These are phyloP conservation scores for Guillardia theta DNA, from an alignment of 78 protist genomes.

Conservation along the genomic window DNA sequence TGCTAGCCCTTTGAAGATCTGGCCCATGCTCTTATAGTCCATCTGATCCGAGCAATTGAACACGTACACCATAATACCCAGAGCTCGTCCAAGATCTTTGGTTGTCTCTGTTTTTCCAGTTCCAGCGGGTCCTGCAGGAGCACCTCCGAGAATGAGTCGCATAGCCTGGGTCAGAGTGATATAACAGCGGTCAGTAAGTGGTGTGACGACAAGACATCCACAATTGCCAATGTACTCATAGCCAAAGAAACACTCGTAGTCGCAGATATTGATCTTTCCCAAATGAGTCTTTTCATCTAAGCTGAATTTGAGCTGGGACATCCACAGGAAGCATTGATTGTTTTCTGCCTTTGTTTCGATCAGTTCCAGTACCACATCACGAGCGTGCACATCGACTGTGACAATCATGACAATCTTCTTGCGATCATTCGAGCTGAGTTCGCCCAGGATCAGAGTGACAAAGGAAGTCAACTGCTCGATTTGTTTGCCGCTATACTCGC, in stretches of 20 bases:
- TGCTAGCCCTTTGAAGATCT: slow-evolving; percentile 84
- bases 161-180: slow-evolving; percentile 89
- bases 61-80: slow-evolving; percentile 74
- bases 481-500: slow-evolving; percentile 69
- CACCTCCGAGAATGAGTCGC: slow-evolving; percentile 83
- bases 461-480: slow-evolving; percentile 36
- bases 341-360: slow-evolving; percentile 61
- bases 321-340: slow-evolving; percentile 74
- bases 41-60: slow-evolving; percentile 84
- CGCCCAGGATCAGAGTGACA: slow-evolving; percentile 46
- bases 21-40: slow-evolving; percentile 69
- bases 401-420: slow-evolving; percentile 70
- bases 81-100: slow-evolving; percentile 48
- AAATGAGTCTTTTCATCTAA: slow-evolving; percentile 67
- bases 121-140: slow-evolving; percentile 96
- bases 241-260: slow-evolving; percentile 65
- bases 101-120: slow-evolving; percentile 94
- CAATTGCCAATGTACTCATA: slow-evolving; percentile 89
- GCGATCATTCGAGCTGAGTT: slow-evolving; percentile 51
- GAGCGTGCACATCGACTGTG: slow-evolving; percentile 85
- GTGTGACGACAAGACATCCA: slow-evolving; percentile 88
- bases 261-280: slow-evolving; percentile 63
- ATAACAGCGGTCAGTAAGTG: slow-evolving; percentile 93
- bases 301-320: slow-evolving; percentile 75
- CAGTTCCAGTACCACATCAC: slow-evolving; percentile 77